Conservation (phyloP, 208 protist species). For the Plasmodiophora brassicae region DNA sequence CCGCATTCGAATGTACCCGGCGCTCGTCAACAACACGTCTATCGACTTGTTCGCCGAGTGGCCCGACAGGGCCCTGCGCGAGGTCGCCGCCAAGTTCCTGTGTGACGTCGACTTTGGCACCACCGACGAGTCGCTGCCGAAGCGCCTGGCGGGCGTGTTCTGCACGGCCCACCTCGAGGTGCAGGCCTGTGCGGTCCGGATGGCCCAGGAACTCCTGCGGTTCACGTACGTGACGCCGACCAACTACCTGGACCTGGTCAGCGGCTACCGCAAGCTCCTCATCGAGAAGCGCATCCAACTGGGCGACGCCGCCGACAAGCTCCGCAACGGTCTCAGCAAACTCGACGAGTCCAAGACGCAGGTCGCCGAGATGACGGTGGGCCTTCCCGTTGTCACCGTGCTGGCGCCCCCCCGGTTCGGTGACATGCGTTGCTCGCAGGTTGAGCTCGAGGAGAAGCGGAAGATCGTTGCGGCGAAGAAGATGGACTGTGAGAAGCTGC, state of each 20-base stretch:
- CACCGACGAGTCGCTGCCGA: slow-evolving; percentile 49
- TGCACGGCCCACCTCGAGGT: slow-evolving; percentile 84
- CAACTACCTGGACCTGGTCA: slow-evolving; percentile 91
- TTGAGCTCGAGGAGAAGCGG: slow-evolving; percentile 70
- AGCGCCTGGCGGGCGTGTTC: slow-evolving; percentile 78
- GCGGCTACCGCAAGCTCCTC: slow-evolving; percentile 84
- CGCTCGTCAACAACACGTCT: slow-evolving; percentile 91
- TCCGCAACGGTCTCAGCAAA: slow-evolving; percentile 65
- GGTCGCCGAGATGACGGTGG: slow-evolving; percentile 67
- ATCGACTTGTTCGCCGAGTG: slow-evolving; percentile 98
- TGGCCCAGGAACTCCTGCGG: slow-evolving; percentile 82
- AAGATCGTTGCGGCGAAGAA: slow-evolving; percentile 60
- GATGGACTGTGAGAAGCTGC: slow-evolving; percentile 90
- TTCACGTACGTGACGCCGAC: slow-evolving; percentile 96
- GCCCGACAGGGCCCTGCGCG: slow-evolving; percentile 90
- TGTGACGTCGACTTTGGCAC: slow-evolving; percentile 70
- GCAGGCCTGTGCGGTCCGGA: slow-evolving; percentile 70
- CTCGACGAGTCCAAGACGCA: slow-evolving; percentile 61
- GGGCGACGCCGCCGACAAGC: slow-evolving; percentile 54
- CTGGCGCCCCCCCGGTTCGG: no score
- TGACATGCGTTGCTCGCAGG: no score
- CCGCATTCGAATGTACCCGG: slow-evolving; percentile 93
- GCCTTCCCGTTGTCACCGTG: no score
- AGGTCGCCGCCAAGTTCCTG: slow-evolving; percentile 77
- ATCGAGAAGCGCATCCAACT: slow-evolving; percentile 82